These are phyloP conservation scores for Penicillium roqueforti DNA, from an alignment of 495 filamentous ascomycete genomes.

Conservation along the genomic window DNA sequence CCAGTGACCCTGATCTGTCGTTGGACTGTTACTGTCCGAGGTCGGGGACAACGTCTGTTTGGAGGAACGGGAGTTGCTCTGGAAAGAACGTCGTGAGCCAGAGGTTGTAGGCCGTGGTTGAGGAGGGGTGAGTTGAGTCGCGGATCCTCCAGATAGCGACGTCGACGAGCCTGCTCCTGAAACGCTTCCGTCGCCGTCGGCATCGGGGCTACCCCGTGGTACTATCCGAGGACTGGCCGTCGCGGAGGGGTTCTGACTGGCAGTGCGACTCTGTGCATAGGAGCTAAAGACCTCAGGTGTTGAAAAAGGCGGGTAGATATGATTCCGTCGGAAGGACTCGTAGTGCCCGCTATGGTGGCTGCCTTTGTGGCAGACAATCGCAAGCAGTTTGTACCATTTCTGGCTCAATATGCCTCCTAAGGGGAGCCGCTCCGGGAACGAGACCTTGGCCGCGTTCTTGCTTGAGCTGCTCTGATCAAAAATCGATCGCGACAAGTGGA, in stretches of 20 bases:
- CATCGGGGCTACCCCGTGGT: slow-evolving; percentile 26
- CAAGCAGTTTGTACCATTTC: slow-evolving; percentile 78
- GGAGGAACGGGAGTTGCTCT: slow-evolving; percentile 34
- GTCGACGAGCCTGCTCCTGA: slow-evolving; percentile 38
- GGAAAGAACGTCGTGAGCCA: slow-evolving; percentile 35
- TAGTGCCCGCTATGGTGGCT: slow-evolving; percentile 97
- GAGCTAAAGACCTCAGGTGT: slow-evolving; percentile 73
- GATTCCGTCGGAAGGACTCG: slow-evolving; percentile 92
- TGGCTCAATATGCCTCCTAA: slow-evolving; percentile 76
- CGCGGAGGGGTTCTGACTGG: slow-evolving; percentile 46
- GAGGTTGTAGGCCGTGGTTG: slow-evolving; percentile 38
- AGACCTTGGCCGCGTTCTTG: slow-evolving; percentile 91
- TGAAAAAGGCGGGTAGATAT: slow-evolving; percentile 67
- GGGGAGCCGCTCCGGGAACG: slow-evolving; percentile 79
- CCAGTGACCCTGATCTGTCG: slow-evolving; percentile 24
- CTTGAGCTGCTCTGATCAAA: slow-evolving; percentile 74
- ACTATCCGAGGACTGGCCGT: slow-evolving; percentile 41
- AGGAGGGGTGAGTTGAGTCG: slow-evolving; percentile 28
- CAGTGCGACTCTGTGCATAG: slow-evolving; percentile 57
- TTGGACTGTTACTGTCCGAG: slow-evolving; percentile 28
- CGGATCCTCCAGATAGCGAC: slow-evolving; percentile 38
- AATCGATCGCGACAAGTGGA: slow-evolving; percentile 91
- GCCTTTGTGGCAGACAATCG: slow-evolving; percentile 89
- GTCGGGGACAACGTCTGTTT: slow-evolving; percentile 19
- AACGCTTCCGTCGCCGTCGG: slow-evolving; percentile 25